Base-by-base conservation (phyloP, 2,329 filamentous ascomycete genomes). In the Teratosphaeria destructans region DNA sequence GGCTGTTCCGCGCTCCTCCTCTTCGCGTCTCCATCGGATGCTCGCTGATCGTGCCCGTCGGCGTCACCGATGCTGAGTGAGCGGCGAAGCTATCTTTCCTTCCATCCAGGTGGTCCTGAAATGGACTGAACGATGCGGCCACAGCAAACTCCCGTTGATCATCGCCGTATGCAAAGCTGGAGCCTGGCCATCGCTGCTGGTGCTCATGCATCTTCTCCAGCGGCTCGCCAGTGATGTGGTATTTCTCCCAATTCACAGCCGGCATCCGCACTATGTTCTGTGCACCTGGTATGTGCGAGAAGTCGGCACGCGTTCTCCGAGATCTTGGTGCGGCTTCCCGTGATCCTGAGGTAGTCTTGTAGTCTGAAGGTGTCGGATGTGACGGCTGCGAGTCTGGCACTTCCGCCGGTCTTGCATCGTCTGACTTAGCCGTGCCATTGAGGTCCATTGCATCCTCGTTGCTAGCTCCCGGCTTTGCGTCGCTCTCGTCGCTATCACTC, bases 241-340 rank as follows among this genome's bases (percentile, higher is more conserved):
- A 97, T 71, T 96, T 92, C 12, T 86, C 84, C 93, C 93, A 97
- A 77, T 96, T 96, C 69, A 97, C 86, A 8, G 90, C 88, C 8
- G 93, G 93, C 76, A 87, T 90, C 49, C 92, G 85, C 29, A 95
- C 86, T 0, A 97, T 78, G 66, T 88, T 88, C 73, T 96, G 93
- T 6, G 89, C 85, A 14, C 81, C 82, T 0, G 92, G 92, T 14
- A 96, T 82, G 19, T 76, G 76, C 2, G 82, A 78, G 77, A 91
- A 91, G 29, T 57, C 49, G 6, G 66, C 62, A n/a, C 14, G 32
- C 34, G 27, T 56, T 23, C 19, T 27, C 8, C 12, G 12, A 56
- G 14, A 29, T 16, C 14, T 47, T 3, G 55, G 55, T 19, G 56
- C 23, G n/a, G 47, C 54, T n/a, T 53, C 11, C 43, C 49, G 52